Conservation (phyloP, 2,329 filamentous ascomycete species). For the Escovopsis weberi region DNA sequence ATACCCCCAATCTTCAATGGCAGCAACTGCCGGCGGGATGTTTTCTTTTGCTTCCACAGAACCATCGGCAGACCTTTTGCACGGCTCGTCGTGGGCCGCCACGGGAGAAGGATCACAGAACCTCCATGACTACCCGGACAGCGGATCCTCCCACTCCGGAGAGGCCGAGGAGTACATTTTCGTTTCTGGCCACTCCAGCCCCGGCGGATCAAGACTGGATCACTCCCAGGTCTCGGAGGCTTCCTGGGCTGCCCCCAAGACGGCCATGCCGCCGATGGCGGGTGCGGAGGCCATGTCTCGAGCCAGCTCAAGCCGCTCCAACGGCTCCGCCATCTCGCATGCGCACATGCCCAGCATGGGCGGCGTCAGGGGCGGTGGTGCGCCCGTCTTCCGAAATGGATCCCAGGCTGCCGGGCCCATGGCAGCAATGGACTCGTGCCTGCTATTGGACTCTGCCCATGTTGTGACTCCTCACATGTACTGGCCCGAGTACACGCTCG, state of each 20-base stretch:
- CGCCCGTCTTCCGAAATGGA: conserved; percentile 27
- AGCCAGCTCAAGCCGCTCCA: conserved; percentile 23
- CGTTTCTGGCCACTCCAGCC: conserved; percentile 39
- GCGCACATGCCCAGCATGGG: conserved; percentile 33
- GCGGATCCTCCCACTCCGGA: conserved; percentile 34
- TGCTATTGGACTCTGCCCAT: conserved; percentile 33
- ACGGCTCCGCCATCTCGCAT: conserved; percentile 32
- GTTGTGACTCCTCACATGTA: conserved; percentile 35
- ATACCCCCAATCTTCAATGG: conserved; percentile 36
- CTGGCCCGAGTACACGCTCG: conserved; percentile 32
- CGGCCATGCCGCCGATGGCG: conserved; percentile 16
- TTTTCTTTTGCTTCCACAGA: conserved; percentile 47
- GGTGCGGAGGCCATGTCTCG: conserved; percentile 26
- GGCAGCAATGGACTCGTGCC: conserved; percentile 36
- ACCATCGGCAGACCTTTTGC: conserved; percentile 40
- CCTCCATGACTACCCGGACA: conserved; percentile 38
- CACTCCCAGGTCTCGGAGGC: conserved; percentile 31
- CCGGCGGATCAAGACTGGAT: conserved; percentile 32
- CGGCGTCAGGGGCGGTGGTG: conserved; percentile 32
- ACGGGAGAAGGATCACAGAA: conserved; percentile 46
- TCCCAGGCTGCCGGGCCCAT: conserved; percentile 23
- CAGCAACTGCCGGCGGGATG: conserved; percentile 33
- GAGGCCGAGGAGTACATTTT: conserved; percentile 41
- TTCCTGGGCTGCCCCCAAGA: conserved; percentile 31
- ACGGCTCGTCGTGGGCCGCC: conserved; percentile 40